Evolutionary conservation across 2,329 filamentous ascomycete species (phyloP), one percentile per base, ranked within the genome.

Genomic region (Akanthomyces uredinophilus): DNA sequence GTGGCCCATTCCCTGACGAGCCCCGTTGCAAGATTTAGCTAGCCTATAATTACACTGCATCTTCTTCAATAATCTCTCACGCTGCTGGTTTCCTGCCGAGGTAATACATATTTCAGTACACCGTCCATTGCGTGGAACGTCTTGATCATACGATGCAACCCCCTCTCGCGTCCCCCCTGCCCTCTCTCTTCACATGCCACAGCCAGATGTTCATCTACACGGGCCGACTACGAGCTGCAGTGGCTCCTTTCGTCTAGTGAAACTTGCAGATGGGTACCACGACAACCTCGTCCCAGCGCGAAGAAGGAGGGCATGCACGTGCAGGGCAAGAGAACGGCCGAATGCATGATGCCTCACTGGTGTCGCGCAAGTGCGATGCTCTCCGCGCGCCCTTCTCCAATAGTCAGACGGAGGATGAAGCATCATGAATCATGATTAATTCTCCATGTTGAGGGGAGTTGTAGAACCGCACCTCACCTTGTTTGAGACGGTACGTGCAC

Each of bases 221-320:
- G 57, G 57, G 35, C 57, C 57, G 57, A 60, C 49, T 60, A 24
- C 24, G 11, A 46, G 22, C 56, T 60, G 57, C 49, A 32, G 56
- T 44, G 49, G 24, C 20, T 27, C 5, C 22, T 50, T 49, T 61
- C 59, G 59, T 54, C 59, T 61, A 61, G 51, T 61, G 59, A 61
- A 61, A 61, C 59, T 39, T 41, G 6, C 16, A n/a, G 5, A 20
- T 49, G 22, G 35, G 53, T 46, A 7, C 18, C 46, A 39, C 52
- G 20, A 29, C 37, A 11, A 27, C 32, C 13, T 16, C 18, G 49
- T 47, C 20, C 44, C 29, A 57, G 43, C 6, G 43, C 11, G 18
- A 5, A 20, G 49, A 35, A 20, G 18, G 16, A 46, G 20, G 2
- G 43, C 27, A 8, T 8, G 10, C 32, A 35, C 32, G 7, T 35